Evolutionary conservation across 2,329 filamentous ascomycete species (phyloP), one percentile per base, ranked within the genome.

Genomic region (Colletotrichum endophyticum): DNA sequence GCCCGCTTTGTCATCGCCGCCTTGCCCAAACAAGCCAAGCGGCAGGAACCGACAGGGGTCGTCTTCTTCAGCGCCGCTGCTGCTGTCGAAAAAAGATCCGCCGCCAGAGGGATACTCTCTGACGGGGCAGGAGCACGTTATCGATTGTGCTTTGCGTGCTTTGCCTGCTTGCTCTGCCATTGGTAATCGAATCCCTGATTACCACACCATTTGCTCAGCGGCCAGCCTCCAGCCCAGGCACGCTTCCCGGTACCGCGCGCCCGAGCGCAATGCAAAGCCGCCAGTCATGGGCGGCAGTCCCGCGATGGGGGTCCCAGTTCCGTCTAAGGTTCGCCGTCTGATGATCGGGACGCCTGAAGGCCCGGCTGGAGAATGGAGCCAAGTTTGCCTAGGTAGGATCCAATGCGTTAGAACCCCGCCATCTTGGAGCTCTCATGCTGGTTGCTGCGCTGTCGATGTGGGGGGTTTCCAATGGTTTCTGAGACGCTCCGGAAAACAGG

Each of bases 261-360:
- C 27, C 57, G 57, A 61, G 57, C 28, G 27, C 12, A n/a, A n/a
- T 61, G 59, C 22, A n/a, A 63, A 63, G 59, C 59, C 28, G 28
- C 59, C 59, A 63, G 59, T 63, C 59, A 34, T 34, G 59, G 32
- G n/a, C 25, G 57, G 12, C 49, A 22, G 13, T 15, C 11, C 19
- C 19, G 9, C 59, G 27, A 28, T 30, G 57, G 27, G 6, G 30
- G 19, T 11, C 15, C 57, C 19, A 53, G 34, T 27, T 81, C 57
- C 53, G 49, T 11, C 69, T 77, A 56, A 78, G 16, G 72, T 70
- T 2, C 89, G 94, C 57, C 49, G 57, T 76, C 57, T 69, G 44
- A 73, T 76, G 64, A 73, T 69, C 64, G 70, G 70, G 64, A 53
- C 22, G 64, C 32, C 62, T 67, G 34, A 61, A 67, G 62, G 49